Evolutionary conservation across 108 stramenopile genomes (phyloP), one percentile per base, ranked within the genome.

Genomic region (Epipyxis sp.): DNA sequence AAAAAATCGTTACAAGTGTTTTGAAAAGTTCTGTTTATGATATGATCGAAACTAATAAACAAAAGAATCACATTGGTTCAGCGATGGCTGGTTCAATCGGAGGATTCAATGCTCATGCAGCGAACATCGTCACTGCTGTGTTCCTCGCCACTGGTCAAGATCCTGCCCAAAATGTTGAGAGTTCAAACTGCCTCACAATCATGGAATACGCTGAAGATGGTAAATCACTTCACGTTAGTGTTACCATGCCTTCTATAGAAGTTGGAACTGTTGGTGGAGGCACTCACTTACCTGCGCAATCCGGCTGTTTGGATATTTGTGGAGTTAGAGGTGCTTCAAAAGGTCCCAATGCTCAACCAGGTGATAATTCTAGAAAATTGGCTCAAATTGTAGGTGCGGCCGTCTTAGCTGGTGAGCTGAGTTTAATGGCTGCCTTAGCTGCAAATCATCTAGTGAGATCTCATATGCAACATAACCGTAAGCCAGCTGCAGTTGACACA

Each of bases 81-180:
- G 95, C 97, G 65, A 95, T 98, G 92, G 95, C 95, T 25, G 94
- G 91, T 44, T 85, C 90, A 29, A 86, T 98, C 76, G 97, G 97
- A 32, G 97, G 97, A 16, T 97, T 94, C 87, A 98, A 98, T 83
- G 97, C 97, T 16, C 97, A 98, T 82, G 95, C 97, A 42, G 83
- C 92, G 76, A 98, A 98, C 82, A 92, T 96, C 81, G 97, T 98
- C 16, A 94, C 95, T n/a, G 97, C 97, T 0, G 89, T 97, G 27
- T 98, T 93, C 86, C 87, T 98, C 37, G 97, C 97, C 39, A 97
- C 95, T 10, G 97, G 97, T 39, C 97, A 98, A 88, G 97, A 98
- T 83, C 94, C 95, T n/a, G 97, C 97, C 10, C 97, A 98, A 86
- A 96, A 96, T 84, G 97, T 98, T 32, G 97, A 98, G 86, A 89